These are phyloP conservation scores for Nitzschia inconspicua DNA, from an alignment of 108 stramenopile species.

Conservation along the genomic window DNA sequence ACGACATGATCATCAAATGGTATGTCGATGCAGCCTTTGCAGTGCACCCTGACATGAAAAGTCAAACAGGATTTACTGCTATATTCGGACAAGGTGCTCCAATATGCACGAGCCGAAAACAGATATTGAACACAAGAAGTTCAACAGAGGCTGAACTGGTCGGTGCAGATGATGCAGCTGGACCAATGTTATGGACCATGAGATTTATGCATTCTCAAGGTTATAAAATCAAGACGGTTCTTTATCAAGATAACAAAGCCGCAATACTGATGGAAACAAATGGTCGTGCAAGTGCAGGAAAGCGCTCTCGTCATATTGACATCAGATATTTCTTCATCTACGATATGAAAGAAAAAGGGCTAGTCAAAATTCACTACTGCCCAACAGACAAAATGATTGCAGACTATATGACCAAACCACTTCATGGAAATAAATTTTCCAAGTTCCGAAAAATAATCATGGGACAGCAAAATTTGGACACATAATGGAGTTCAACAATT, in stretches of 20 bases:
- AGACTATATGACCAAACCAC: slow-evolving; percentile 52
- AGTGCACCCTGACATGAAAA: slow-evolving; percentile 15
- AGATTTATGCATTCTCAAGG: slow-evolving; percentile 45
- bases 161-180: slow-evolving; percentile 37
- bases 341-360: slow-evolving; percentile 6
- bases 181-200: slow-evolving; percentile 40
- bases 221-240: slow-evolving; percentile 19
- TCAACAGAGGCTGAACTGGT: slow-evolving; percentile 37
- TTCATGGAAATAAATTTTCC: slow-evolving; percentile 35
- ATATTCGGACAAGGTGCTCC: slow-evolving; percentile 7
- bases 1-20: slow-evolving; percentile 3
- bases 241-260: slow-evolving; percentile 49
- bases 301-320: slow-evolving; percentile 42
- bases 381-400: slow-evolving; percentile 46
- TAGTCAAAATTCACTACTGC: slow-evolving; percentile 28
- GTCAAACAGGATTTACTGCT: slow-evolving; percentile 19
- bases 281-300: slow-evolving; percentile 37
- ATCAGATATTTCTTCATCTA: slow-evolving; percentile 50
- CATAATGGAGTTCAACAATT: too few species aligned
- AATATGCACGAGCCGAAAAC: background rate
- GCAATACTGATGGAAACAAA: slow-evolving; percentile 53
- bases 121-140: slow-evolving; percentile 31
- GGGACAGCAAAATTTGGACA: background rate
- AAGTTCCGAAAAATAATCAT: slow-evolving; percentile 33
- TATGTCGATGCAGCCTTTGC: slow-evolving; percentile 29